These are phyloP conservation scores for Coemansia sp. DNA, from an alignment of 192 early-diverging fungal genomes.

Conservation along the genomic window DNA sequence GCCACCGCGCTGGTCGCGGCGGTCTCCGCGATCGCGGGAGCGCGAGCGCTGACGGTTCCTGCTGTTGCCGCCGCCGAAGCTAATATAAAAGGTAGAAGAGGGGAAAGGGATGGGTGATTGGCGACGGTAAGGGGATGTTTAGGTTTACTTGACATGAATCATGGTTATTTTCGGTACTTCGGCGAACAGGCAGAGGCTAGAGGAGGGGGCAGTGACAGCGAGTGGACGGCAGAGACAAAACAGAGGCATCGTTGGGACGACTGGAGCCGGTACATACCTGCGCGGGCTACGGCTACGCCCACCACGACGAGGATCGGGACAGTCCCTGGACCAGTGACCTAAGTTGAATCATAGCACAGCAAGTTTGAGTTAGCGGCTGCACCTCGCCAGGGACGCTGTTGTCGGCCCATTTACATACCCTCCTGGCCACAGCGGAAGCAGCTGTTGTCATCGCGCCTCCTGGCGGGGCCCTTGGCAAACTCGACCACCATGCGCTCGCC, in stretches of 20 bases:
- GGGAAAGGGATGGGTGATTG: not conserved
- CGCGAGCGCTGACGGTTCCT: constrained; percentile 27
- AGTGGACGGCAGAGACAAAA: constrained; percentile 4
- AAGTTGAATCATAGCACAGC: not conserved
- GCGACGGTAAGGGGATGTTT: not conserved
- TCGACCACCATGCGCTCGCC: constrained; percentile 48
- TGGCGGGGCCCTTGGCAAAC: constrained; percentile 29
- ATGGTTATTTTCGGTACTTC: not conserved
- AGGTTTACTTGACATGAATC: not conserved
- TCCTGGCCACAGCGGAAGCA: constrained; percentile 51
- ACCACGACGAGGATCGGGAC: constrained; percentile 17
- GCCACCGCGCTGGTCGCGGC: not conserved
- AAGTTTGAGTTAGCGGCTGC: not conserved
- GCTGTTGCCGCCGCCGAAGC: constrained; percentile 6
- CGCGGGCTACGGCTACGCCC: constrained; percentile 36
- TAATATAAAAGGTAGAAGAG: not conserved
- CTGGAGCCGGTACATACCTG: constrained; percentile 30
- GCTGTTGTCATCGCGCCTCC: constrained; percentile 29
- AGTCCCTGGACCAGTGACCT: constrained; percentile 54
- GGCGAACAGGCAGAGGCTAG: not conserved
- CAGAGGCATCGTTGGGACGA: not conserved
- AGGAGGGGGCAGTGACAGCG: not conserved
- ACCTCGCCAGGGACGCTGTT: not conserved
- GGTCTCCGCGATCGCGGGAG: constrained; percentile 8
- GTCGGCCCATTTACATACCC: constrained; percentile 17